A percentile compares a stretch with the other conserved stretches of the same genome.
These are phyloP conservation scores for Tremella yokohamensis DNA, from an alignment of 768 basidiomycete species.

Conservation along the genomic window DNA sequence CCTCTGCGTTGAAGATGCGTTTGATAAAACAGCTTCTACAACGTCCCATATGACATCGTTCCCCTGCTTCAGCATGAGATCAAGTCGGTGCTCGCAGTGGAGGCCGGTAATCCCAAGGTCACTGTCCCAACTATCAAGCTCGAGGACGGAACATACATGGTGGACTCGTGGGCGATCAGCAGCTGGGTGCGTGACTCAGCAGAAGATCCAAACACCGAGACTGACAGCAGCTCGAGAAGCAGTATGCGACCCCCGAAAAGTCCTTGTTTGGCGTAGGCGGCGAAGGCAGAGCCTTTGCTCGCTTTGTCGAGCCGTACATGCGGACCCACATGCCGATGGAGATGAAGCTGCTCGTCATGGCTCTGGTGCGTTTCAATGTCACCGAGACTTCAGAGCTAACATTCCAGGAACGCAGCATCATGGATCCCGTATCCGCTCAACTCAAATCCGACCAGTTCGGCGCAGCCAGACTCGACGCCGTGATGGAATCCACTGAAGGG, in stretches of 20 bases:
- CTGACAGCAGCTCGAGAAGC: conserved; percentile 1
- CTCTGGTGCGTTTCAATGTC: not conserved
- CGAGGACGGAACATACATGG: not conserved
- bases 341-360: not conserved
- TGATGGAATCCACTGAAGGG: not conserved
- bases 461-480: not conserved
- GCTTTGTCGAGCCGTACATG: not conserved
- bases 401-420: not conserved
- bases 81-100: conserved; percentile 1
- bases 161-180: conserved; percentile 9
- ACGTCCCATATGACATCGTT: not conserved
- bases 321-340: conserved; percentile 1
- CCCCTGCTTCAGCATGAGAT: not conserved
- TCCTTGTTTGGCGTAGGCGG: not conserved
- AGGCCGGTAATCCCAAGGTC: conserved; percentile 6
- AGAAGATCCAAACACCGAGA: not conserved
- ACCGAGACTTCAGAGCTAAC: not conserved
- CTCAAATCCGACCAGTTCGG: not conserved
- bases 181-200: not conserved
- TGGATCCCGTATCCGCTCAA: not conserved
- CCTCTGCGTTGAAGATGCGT: too few species aligned
- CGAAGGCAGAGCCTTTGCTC: not conserved
- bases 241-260: not conserved
- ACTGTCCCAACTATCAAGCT: conserved; percentile 14
- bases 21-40: conserved; percentile 1